These are phyloP conservation scores for Suhomyces atakaporum DNA, from an alignment of 1,139 yeast genomes.

Conservation along the genomic window DNA sequence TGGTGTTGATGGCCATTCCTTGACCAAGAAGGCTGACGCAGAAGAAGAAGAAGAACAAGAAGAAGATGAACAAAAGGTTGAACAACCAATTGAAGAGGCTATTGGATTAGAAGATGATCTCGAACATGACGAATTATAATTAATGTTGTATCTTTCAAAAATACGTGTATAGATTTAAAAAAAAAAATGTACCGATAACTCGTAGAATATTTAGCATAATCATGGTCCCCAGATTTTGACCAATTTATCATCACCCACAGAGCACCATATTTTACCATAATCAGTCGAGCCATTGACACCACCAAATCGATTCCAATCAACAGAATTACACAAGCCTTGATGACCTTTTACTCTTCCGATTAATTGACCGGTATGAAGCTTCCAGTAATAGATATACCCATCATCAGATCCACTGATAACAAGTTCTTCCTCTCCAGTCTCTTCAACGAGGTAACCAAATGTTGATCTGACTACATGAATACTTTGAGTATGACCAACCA, in stretches of 20 bases:
- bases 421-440: constrained; percentile 58
- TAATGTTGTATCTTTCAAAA: constrained; percentile 5
- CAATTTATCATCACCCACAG: constrained; percentile 80
- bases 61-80: constrained; percentile 22
- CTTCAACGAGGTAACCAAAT: constrained; percentile 56
- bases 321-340: constrained; percentile 66
- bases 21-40: constrained; percentile 27
- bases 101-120: constrained; percentile 20
- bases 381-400: constrained; percentile 80
- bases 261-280: constrained; percentile 63
- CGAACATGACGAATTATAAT: constrained; percentile 48
- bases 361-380: constrained; percentile 69
- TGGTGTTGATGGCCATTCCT: constrained; percentile 53
- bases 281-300: constrained; percentile 24
- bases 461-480: constrained; percentile 74
- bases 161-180: constrained; percentile 8
- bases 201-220: no score
- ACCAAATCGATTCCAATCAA: constrained; percentile 64
- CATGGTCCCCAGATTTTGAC: constrained; percentile 64
- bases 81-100: constrained; percentile 11
- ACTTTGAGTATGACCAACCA: constrained; percentile 71
- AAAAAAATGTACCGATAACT: constrained; percentile 1
- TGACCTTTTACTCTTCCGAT: constrained; percentile 66
- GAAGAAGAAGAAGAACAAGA: constrained; percentile 32
- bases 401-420: constrained; percentile 84